Base-by-base conservation (phyloP, 169 alveolate species). In the Eimeria acervulina region DNA sequence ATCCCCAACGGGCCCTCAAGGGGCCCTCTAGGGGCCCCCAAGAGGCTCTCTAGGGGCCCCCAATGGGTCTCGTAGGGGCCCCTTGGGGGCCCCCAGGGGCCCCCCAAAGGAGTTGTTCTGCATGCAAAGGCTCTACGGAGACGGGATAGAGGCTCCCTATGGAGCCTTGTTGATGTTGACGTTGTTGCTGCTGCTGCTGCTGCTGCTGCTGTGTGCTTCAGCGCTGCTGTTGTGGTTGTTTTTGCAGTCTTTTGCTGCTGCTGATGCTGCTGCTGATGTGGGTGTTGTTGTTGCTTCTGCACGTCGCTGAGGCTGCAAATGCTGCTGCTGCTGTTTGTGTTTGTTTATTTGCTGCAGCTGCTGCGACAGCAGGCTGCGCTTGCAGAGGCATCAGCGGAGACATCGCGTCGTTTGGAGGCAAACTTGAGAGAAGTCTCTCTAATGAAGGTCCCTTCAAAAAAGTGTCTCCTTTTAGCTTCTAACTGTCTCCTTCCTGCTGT, bases 171-270 rank as follows among this genome's bases (percentile, higher is more conserved):
- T 66, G 78, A 12, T 66, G 78, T 33, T 66, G 40, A 19, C 36
- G 83, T 28, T 72, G 83, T 42, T 72, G 83, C 83, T 72, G 83
- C 83, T 72, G 83, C 83, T 72, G 47, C 83, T 33, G 83, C 55
- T 5, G 5, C 55, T 47, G 55, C 55, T 47, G 55, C 55, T 7
- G 55, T 47, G n/a, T n/a, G n/a, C n/a, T n/a, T n/a, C n/a, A n/a
- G n/a, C 12, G 55, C 55, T 47, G 55, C 55, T 47, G 55, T 12
- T 47, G 12, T 47, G 55, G 19, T 47, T 5, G 55, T 12, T 47
- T 8, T 47, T 28, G 19, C 12, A 12, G 55, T 12, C 12, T 8
- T 47, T 28, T 40, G 63, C 66, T 40, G 26, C 83, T 72, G 47
- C 42, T 40, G 63, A 36, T 40, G 26, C 88, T 40, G 63, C 66